phyloP scores from a whole-genome alignment of 805 yeast genomes.

The Yueomyces sp. region DNA sequence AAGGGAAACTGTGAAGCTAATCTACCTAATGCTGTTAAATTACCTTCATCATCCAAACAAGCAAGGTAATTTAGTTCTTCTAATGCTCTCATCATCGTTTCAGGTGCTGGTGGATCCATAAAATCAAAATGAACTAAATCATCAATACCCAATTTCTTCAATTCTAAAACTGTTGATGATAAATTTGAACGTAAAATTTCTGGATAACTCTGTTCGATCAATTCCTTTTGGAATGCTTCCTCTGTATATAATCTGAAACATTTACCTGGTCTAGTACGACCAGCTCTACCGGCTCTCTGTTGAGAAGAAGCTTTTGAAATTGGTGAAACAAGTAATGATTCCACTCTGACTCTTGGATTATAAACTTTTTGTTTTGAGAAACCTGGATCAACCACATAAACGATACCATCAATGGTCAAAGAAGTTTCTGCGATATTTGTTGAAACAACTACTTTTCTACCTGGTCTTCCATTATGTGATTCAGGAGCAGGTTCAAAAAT shows the following conservation, averaged over 20 bases:
- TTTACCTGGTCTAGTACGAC: constrained; percentile 97
- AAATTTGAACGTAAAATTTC: constrained; percentile 86
- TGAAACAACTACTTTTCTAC: constrained; percentile 82
- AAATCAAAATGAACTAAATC: constrained; percentile 96
- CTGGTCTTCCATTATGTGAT: constrained; percentile 72
- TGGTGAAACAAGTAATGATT: constrained; percentile 86
- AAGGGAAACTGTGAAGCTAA: constrained; percentile 86
- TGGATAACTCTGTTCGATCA: constrained; percentile 91
- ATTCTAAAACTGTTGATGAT: constrained; percentile 81
- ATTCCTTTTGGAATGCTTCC: constrained; percentile 87
- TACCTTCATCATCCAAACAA: constrained; percentile 87
- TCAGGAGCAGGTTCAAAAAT: constrained; percentile 85
- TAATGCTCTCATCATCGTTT: constrained; percentile 97
- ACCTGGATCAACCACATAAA: constrained; percentile 95
- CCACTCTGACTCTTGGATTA: constrained; percentile 92
- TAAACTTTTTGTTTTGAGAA: constrained; percentile 93
- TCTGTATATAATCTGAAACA: constrained; percentile 94
- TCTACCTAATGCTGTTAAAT: constrained; percentile 78
- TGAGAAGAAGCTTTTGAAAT: constrained; percentile 96
- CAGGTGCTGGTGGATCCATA: constrained; percentile 99
- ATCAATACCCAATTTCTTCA: constrained; percentile 88
- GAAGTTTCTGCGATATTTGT: constrained; percentile 98
- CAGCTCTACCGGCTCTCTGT: constrained; percentile 99
- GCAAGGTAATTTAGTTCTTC: constrained; percentile 87
- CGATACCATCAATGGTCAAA: constrained; percentile 93